phyloP scores from a whole-genome alignment of 2,329 filamentous ascomycete genomes.

The Cytospora chrysosperma region DNA sequence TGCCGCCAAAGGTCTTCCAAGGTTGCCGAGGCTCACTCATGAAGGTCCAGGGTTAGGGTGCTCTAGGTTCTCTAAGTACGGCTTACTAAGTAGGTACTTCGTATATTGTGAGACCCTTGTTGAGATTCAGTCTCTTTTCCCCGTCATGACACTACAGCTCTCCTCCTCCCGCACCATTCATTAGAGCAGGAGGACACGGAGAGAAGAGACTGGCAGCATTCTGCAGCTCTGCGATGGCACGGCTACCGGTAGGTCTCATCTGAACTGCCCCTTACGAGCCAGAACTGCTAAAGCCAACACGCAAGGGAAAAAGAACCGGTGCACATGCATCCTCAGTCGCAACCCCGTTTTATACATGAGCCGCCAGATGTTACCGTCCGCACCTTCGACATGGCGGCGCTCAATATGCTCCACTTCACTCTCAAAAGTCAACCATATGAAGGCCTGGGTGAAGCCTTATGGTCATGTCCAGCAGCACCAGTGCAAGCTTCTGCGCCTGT shows the following conservation, averaged over 20 bases:
- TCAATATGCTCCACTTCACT: not conserved
- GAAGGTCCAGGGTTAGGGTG: too few relatives aligned
- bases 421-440: not conserved
- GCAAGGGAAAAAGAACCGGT: not conserved
- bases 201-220: not conserved
- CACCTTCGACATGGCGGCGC: not conserved
- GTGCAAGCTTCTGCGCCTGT: not conserved
- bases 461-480: not conserved
- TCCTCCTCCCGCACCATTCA: not conserved
- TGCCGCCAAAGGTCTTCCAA: not conserved
- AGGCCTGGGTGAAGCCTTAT: not conserved
- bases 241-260: not conserved
- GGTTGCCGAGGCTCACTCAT: not conserved
- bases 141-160: not conserved
- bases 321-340: not conserved
- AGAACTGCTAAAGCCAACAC: not conserved
- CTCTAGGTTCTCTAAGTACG: too few relatives aligned
- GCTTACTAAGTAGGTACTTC: too few relatives aligned
- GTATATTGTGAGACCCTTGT: too few relatives aligned
- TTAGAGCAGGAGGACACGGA: not conserved
- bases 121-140: not conserved
- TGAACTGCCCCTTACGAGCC: not conserved
- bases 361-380: not conserved
- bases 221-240: not conserved
- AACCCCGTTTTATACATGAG: not conserved